Conservation (phyloP, 352 stramenopile species). For the Phytophthora rubi region DNA sequence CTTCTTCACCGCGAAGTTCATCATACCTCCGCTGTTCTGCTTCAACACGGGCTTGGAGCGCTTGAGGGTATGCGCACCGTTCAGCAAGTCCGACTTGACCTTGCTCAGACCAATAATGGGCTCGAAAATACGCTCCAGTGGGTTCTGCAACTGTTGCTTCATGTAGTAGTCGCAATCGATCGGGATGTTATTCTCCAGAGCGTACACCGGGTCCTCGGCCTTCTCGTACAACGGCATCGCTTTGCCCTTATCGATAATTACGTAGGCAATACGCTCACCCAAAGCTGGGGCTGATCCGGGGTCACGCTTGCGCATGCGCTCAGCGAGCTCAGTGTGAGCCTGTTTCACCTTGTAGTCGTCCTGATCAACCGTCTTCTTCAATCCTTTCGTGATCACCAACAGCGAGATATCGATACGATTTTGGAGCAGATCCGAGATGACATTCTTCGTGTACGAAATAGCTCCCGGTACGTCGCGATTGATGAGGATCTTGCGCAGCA, state of each 20-base stretch:
- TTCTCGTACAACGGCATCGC: conserved; percentile 97
- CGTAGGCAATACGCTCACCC: conserved; percentile 99
- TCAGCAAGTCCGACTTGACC: conserved; percentile 91
- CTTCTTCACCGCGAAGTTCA: conserved; percentile 99
- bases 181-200: conserved; percentile 98
- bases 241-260: conserved; percentile 99
- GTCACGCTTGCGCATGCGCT: conserved; percentile 98
- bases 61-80: conserved; percentile 98
- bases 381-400: conserved; percentile 99
- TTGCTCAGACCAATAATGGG: conserved; percentile 96
- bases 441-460: conserved; percentile 97
- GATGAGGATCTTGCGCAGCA: conserved; percentile 98
- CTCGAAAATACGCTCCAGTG: conserved; percentile 98
- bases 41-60: conserved; percentile 96
- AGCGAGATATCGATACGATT: conserved; percentile 99
- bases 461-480: conserved; percentile 95
- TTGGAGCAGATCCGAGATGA: conserved; percentile 98
- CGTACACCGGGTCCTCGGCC: conserved; percentile 98
- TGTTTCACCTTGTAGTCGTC: conserved; percentile 99
- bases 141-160: conserved; percentile 98
- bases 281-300: conserved; percentile 96
- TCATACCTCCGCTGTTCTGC: conserved; percentile 97
- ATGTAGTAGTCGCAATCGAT: conserved; percentile 99
- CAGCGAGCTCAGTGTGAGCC: conserved; percentile 98
- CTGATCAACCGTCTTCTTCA: conserved; percentile 98